Percentiles rank a stretch among this genome's conserved stretches.
Conservation (phyloP, 495 filamentous ascomycete genomes). For the Letharia columbiana region DNA sequence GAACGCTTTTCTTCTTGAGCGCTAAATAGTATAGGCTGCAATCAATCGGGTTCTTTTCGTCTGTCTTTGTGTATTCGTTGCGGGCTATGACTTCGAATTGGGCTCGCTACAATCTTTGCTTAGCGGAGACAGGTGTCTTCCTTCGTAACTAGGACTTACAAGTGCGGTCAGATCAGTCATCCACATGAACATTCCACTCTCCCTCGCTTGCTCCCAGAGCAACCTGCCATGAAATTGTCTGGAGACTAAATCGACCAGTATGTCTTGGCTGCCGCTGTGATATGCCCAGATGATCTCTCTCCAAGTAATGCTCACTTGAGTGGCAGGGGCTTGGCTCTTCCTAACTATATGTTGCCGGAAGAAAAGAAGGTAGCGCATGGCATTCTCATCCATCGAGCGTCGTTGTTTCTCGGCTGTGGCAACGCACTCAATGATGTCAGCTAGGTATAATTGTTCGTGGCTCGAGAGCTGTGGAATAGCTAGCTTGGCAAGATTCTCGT, state of each 20-base stretch:
- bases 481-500: constrained; percentile 65
- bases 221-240: constrained; percentile 67
- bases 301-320: constrained; percentile 70
- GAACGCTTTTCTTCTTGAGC: constrained; percentile 80
- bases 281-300: constrained; percentile 92
- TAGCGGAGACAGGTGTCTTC: constrained; percentile 17
- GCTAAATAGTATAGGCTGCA: constrained; percentile 90
- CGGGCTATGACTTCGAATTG: constrained; percentile 87
- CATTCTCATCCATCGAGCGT: constrained; percentile 87
- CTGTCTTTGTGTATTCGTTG: constrained; percentile 84
- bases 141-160: constrained; percentile 40
- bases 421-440: constrained; percentile 80
- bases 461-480: constrained; percentile 76
- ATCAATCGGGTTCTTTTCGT: constrained; percentile 86
- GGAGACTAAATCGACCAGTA: constrained; percentile 80
- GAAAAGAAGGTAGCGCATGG: constrained; percentile 80
- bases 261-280: constrained; percentile 87
- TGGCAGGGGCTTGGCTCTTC: constrained; percentile 48
- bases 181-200: constrained; percentile 95
- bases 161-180: constrained; percentile 66
- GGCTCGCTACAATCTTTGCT: constrained; percentile 42
- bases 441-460: constrained; percentile 81
- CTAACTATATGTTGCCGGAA: constrained; percentile 77
- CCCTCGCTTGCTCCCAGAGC: constrained; percentile 74
- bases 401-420: constrained; percentile 82